Conservation (phyloP, 805 yeast species). For the Cyberlindnera bimundalis region DNA sequence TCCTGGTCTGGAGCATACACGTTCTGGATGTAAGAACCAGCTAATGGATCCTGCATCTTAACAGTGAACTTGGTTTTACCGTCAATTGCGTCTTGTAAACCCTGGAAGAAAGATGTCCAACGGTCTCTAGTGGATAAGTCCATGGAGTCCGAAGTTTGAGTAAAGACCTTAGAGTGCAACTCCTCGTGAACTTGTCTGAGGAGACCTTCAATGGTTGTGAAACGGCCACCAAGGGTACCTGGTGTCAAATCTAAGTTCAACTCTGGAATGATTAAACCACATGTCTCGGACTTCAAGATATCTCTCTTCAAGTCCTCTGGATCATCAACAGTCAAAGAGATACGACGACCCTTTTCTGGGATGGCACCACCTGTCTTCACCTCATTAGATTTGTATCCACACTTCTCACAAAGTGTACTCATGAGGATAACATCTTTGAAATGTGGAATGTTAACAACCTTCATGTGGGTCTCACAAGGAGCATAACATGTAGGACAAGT, state of each 20-base stretch:
- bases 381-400: conserved; percentile 96
- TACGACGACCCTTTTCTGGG: conserved; percentile 77
- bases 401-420: conserved; percentile 88
- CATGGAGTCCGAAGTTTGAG: conserved; percentile 90
- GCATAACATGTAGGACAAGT: conserved; percentile 87
- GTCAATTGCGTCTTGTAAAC: conserved; percentile 70
- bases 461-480: conserved; percentile 92
- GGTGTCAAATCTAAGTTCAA: conserved; percentile 85
- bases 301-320: conserved; percentile 90
- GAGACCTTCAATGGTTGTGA: conserved; percentile 95
- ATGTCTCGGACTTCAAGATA: conserved; percentile 90
- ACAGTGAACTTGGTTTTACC: conserved; percentile 85
- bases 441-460: conserved; percentile 93
- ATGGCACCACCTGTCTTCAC: conserved; percentile 98
- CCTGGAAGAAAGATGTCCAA: conserved; percentile 78
- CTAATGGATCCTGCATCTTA: conserved; percentile 89
- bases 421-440: conserved; percentile 95
- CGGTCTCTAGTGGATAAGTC: conserved; percentile 68
- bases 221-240: conserved; percentile 97
- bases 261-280: conserved; percentile 84
- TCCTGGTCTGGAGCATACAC: conserved; percentile 98
- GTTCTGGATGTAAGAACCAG: conserved; percentile 93
- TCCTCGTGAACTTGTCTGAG: conserved; percentile 87
- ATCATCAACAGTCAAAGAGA: conserved; percentile 74
- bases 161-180: conserved; percentile 77